Evolutionary conservation across 441 rosid genomes (phyloP).

Genomic region (Pelargonium cotyledonis): DNA sequence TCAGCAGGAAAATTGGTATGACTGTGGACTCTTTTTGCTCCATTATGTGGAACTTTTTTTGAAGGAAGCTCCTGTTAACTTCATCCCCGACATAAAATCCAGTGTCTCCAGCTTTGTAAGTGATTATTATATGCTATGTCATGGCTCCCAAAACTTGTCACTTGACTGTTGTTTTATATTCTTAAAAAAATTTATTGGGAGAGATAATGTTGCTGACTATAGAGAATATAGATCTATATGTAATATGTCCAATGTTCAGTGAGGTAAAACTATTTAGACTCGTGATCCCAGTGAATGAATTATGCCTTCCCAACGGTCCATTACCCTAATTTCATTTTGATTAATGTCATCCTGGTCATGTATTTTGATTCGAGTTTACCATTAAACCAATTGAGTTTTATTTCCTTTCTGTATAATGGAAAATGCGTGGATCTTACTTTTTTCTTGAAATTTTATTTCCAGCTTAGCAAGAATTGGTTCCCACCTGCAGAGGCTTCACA

Average conservation of each 20-base stretch:
- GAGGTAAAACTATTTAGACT: background rate
- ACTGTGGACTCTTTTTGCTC: conserved; percentile 82
- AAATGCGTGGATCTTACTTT: background rate
- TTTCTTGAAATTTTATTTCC: conserved; percentile 17
- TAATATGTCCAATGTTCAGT: background rate
- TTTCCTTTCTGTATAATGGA: background rate
- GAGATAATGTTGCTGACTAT: background rate
- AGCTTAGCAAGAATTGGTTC: conserved; percentile 76
- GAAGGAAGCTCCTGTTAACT: conserved; percentile 47
- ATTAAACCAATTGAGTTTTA: background rate
- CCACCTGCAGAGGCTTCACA: conserved; percentile 57
- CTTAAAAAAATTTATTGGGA: background rate
- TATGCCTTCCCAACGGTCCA: background rate
- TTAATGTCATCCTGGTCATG: background rate
- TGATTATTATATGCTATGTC: conserved; percentile 2
- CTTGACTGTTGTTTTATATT: background rate
- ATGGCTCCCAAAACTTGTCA: conserved; percentile 4
- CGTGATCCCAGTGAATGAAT: background rate
- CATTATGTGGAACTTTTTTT: conserved; percentile 70
- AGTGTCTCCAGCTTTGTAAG: conserved; percentile 48
- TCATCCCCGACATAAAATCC: conserved; percentile 44
- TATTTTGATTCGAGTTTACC: background rate
- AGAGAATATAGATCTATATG: background rate
- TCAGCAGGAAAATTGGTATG: conserved; percentile 79
- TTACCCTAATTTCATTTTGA: background rate